Conservation (phyloP, 2,329 filamentous ascomycete genomes). For the Teratosphaeria viscida region DNA sequence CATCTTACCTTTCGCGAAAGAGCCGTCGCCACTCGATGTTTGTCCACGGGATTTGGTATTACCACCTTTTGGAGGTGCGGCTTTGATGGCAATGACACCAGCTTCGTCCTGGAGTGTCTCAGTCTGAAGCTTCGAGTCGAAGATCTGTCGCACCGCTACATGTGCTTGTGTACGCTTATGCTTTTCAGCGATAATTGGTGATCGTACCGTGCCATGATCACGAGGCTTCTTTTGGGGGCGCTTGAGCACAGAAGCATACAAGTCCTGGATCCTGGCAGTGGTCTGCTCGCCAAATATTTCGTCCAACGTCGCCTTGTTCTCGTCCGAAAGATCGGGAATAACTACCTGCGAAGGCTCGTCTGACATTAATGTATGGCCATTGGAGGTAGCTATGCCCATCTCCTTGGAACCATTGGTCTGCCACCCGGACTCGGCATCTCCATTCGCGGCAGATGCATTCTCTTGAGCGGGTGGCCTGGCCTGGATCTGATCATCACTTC, state of each 20-base stretch:
- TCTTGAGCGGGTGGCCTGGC: neutral
- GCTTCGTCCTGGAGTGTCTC: constrained; percentile 60
- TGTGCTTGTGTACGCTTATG: constrained; percentile 54
- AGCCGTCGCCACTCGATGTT: constrained; percentile 9
- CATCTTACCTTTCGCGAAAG: constrained; percentile 30
- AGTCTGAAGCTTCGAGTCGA: constrained; percentile 68
- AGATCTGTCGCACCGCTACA: constrained; percentile 62
- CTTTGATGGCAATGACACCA: constrained; percentile 50
- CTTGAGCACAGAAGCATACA: constrained; percentile 45
- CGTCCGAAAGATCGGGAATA: constrained; percentile 25
- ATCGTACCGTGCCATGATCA: constrained; percentile 44
- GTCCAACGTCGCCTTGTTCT: constrained; percentile 28
- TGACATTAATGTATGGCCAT: neutral
- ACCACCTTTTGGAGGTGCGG: constrained; percentile 25
- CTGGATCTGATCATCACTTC: neutral
- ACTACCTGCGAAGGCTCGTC: neutral
- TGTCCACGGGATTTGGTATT: constrained; percentile 5
- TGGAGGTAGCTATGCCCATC: neutral
- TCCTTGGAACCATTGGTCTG: neutral
- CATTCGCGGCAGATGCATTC: constrained; percentile 7
- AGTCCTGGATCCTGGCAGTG: constrained; percentile 40
- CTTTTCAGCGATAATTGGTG: constrained; percentile 49
- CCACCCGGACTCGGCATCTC: neutral
- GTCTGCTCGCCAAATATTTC: constrained; percentile 43
- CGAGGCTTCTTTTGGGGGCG: constrained; percentile 46